Base-by-base conservation (phyloP, 192 early-diverging fungal genomes). In the Coemansia sp. region DNA sequence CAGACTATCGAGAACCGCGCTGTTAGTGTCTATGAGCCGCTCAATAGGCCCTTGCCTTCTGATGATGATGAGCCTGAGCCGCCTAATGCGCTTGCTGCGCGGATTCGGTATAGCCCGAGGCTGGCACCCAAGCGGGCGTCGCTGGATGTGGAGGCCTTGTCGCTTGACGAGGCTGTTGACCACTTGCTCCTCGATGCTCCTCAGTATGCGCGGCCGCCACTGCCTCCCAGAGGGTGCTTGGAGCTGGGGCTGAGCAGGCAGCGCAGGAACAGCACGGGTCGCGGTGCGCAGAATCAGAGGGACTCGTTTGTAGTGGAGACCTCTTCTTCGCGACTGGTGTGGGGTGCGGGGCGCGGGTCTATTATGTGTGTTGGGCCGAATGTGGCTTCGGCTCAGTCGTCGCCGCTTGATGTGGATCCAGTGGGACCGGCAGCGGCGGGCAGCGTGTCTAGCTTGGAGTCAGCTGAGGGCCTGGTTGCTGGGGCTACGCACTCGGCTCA, bases 311-410 rank as follows among this genome's bases (percentile, higher is more conserved):
- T 10, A 26, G 8, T 53, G 10, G 24, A 4, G 8, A 23, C 50
- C 11, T 20, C 48, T 51, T 5, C 23, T 5, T 50, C 46, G 46
- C 4, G n/a, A 20, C 46, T 50, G 21, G 20, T 50, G 48, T 9
- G 18, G 48, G 48, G 20, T 18, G 28, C 31, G 14, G 43, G 20
- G 11, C 53, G 24, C 28, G 26, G 53, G 13, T 34, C 55, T 6
- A 33, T 36, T 6, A 33, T 36, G 50, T 45, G 62, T 3, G 73
- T 82, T 2, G 79, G 79, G 0, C 79, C 79, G 0, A 82, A 82
- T 36, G 57, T 69, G 3, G 43, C 36, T 3, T 82, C 79, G 14
- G 63, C 73, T 3, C 79, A 75, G 39, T 82, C 73, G 40, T 82
- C 79, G 60, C 79, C 79, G 16, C 40, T 56, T 3, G 61, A 37